Base-by-base conservation (phyloP, 2,329 filamentous ascomycete species). In the Emericellopsis atlantica region DNA sequence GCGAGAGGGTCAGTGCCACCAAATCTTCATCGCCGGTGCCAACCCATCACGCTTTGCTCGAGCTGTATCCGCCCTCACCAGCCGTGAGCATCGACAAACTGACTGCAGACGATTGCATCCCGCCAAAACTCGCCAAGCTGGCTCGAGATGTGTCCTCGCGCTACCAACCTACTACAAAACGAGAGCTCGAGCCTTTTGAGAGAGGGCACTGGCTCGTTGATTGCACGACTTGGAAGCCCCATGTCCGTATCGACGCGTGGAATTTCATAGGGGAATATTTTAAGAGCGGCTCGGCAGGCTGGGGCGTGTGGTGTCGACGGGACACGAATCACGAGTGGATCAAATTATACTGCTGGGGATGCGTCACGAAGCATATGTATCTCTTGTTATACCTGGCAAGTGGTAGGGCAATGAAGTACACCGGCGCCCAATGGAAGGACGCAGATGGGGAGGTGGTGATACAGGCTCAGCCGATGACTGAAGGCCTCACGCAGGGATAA, bases 301-400 rank as follows among this genome's bases (percentile, higher is more conserved):
- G 82, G 81, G 78, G 79, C 4, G 68, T 82, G 2, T 77, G 73
- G 63, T 78, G 74, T 47, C 58, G 54, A 12, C 61, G 75, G 22
- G 64, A 68, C 37, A 50, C 51, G 21, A 56, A 58, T 32, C 58
- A 53, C 10, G 54, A 49, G 4, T 69, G 63, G 48, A 57, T 93
- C 2, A 72, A 77, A 29, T 57, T 90, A 1, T 92, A 84, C 54
- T 85, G 84, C 52, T 95, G 84, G 80, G 88, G 84, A 0, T 73
- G 81, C 46, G 64, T 86, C 1, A 75, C 76, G 0, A 71, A 76
- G 41, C 81, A 93, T 51, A 69, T 85, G 29, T 94, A 87, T 56
- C 59, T 92, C 4, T 56, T 89, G 32, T 58, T 94, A 0, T 90
- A 84, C 54, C 60, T 88, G 12, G 82, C 79, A 0, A 90, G 81